These are phyloP conservation scores for Neostapfia colusana DNA, from an alignment of 176 grass and related monocot species.

Conservation along the genomic window DNA sequence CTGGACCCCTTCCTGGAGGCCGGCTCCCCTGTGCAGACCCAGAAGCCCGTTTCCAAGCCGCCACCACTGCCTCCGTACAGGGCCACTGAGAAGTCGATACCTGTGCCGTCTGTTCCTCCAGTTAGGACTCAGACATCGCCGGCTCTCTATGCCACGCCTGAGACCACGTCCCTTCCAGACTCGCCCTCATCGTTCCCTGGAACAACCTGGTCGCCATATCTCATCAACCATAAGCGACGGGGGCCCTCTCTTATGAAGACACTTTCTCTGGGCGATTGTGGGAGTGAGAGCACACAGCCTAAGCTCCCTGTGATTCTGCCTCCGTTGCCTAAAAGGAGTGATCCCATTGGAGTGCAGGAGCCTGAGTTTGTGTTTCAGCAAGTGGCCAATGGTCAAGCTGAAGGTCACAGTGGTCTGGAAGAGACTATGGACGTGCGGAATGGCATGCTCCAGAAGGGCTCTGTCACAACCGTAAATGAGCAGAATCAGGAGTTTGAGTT, in stretches of 20 bases:
- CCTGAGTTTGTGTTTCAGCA: conserved; percentile 32
- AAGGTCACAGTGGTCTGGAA: conserved; percentile 7
- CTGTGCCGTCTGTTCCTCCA: conserved; percentile 43
- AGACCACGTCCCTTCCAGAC: conserved; percentile 65
- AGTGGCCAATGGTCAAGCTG: neutral
- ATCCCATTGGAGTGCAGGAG: conserved; percentile 28
- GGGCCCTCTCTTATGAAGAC: conserved; percentile 62
- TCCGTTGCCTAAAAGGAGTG: conserved; percentile 19
- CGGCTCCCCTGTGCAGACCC: conserved; percentile 31
- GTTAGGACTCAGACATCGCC: conserved; percentile 54
- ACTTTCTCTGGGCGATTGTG: conserved; percentile 37
- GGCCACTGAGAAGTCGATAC: conserved; percentile 29
- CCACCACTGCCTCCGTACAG: conserved; percentile 17
- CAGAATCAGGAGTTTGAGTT: conserved; percentile 44
- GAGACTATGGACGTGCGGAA: neutral
- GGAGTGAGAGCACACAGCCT: conserved; percentile 7
- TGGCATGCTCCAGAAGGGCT: conserved; percentile 23
- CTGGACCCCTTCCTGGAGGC: conserved; percentile 66
- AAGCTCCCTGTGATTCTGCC: conserved; percentile 14
- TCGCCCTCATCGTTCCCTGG: conserved; percentile 69
- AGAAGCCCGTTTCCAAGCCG: conserved; percentile 31
- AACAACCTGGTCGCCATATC: conserved; percentile 69
- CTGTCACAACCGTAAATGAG: conserved; percentile 21
- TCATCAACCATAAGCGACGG: conserved; percentile 86
- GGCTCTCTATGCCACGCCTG: conserved; percentile 67